These are phyloP conservation scores for Talaromyces sp. DNA, from an alignment of 2,329 filamentous ascomycete genomes.

Conservation along the genomic window DNA sequence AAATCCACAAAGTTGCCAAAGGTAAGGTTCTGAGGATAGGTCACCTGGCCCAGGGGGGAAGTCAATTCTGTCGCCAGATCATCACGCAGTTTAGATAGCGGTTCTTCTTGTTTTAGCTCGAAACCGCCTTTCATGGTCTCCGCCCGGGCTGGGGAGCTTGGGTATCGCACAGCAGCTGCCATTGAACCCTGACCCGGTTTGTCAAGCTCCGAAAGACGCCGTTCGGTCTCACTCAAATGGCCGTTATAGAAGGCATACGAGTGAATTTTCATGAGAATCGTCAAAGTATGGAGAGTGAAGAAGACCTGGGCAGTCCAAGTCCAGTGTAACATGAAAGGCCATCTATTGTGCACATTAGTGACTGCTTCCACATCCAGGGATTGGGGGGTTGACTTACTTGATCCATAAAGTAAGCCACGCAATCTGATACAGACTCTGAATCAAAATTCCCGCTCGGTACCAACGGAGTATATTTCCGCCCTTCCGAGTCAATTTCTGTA, in stretches of 20 bases:
- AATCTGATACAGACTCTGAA: constrained; percentile 78
- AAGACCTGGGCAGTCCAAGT: constrained; percentile 98
- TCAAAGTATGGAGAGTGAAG: constrained; percentile 82
- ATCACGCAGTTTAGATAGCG: constrained; percentile 67
- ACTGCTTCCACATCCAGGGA: neutral
- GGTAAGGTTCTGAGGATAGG: constrained; percentile 85
- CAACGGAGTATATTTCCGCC: constrained; percentile 60
- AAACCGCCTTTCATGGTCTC: constrained; percentile 27
- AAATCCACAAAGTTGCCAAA: constrained; percentile 79
- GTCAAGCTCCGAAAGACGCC: constrained; percentile 74
- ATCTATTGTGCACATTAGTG: constrained; percentile 32
- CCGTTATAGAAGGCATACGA: constrained; percentile 98
- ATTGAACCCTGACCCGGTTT: constrained; percentile 55
- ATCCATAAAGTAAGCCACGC: constrained; percentile 81
- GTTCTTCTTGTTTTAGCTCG: constrained; percentile 42
- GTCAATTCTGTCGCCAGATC: constrained; percentile 87
- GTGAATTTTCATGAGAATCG: constrained; percentile 98
- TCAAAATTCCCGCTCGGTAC: constrained; percentile 67
- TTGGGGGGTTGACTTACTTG: constrained; percentile 40
- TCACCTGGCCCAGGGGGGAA: constrained; percentile 81
- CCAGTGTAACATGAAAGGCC: constrained; percentile 83
- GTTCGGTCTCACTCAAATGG: constrained; percentile 81
- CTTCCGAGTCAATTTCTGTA: constrained; percentile 64
- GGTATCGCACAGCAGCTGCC: constrained; percentile 71
- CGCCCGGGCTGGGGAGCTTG: constrained; percentile 43